phyloP scores from a whole-genome alignment of 306 rosid species.

The Prosopis cineraria region DNA sequence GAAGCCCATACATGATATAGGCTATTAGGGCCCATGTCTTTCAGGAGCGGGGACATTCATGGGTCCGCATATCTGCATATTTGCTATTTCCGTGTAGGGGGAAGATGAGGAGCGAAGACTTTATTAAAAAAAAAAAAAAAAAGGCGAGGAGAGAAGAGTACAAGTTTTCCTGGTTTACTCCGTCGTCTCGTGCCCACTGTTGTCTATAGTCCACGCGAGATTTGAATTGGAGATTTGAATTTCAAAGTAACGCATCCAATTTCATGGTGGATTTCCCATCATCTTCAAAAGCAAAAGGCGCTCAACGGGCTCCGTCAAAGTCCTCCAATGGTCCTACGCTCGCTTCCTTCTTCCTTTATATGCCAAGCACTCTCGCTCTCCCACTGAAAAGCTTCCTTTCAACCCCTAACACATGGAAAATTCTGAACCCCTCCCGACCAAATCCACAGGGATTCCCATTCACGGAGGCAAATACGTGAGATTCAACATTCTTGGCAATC shows the following conservation, averaged over 20 bases:
- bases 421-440: slow-evolving; percentile 38
- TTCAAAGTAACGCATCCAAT: slow-evolving; percentile 2
- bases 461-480: slow-evolving; percentile 61
- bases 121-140: too few species aligned
- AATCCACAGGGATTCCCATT: slow-evolving; percentile 46
- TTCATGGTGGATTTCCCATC: not conserved
- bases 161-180: not conserved
- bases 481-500: slow-evolving; percentile 76
- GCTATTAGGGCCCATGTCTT: too few species aligned
- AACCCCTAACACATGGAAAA: slow-evolving; percentile 28
- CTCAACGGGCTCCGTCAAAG: not conserved
- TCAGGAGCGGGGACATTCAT: not conserved
- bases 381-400: not conserved
- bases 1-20: not conserved
- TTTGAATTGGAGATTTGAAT: slow-evolving; percentile 16
- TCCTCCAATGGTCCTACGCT: not conserved
- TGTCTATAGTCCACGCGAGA: not conserved
- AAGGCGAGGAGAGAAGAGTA: not conserved
- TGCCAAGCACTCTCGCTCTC: not conserved
- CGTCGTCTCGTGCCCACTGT: not conserved
- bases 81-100: not conserved
- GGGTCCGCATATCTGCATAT: not conserved
- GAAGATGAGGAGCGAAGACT: too few species aligned
- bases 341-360: not conserved
- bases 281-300: not conserved